Evolutionary conservation across 2,329 filamentous ascomycete species (phyloP), one percentile per base, ranked within the genome.

Genomic region (Pseudogymnoascus sp.): DNA sequence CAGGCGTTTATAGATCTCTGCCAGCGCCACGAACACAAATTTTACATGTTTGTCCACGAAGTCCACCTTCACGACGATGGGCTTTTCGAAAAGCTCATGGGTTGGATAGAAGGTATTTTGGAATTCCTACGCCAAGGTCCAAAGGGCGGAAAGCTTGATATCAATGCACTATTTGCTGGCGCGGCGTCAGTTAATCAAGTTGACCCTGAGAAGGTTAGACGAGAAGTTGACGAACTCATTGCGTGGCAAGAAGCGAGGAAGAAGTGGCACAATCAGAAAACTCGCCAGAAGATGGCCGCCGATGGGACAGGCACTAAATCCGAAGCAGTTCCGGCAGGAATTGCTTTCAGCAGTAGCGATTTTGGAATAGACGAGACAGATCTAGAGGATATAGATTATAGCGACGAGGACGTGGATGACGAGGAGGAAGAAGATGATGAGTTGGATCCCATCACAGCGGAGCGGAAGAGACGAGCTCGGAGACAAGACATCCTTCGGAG

Each of bases 11-110:
- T 99, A 69, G 94, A 99, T 70, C 81, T 99, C 19, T 99, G 94
- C 73, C 88, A 90, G 65, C 84, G 94, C 41, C 94, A 99, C 72
- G 90, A 99, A 74, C 85, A 95, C 71, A 95, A 95, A 74, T 92
- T 99, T 71, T 99, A 97, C 81, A 97, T 96, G 72, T 99, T 99
- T 72, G 88, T 99, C 3, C 94, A 99, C 72, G 94, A 99, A 74
- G 92, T 99, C 0, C 94, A 99, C 70, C 85, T 89, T 5, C 92
- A 99, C 68, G 94, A 99, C 71, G 95, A 99, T 64, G 94, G 94
- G 0, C 82, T 99, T 1, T 99, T 99, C 68, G 92, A 91, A 34
- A 89, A 95, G 68, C 81, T 99, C 58, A 99, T 99, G 94, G 85
- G 85, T 23, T 97, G 94, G 94, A 86, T 97, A 48, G 94, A 99